These are phyloP conservation scores for Diaporthe helianthi DNA, from an alignment of 2,329 filamentous ascomycete genomes.

Conservation along the genomic window DNA sequence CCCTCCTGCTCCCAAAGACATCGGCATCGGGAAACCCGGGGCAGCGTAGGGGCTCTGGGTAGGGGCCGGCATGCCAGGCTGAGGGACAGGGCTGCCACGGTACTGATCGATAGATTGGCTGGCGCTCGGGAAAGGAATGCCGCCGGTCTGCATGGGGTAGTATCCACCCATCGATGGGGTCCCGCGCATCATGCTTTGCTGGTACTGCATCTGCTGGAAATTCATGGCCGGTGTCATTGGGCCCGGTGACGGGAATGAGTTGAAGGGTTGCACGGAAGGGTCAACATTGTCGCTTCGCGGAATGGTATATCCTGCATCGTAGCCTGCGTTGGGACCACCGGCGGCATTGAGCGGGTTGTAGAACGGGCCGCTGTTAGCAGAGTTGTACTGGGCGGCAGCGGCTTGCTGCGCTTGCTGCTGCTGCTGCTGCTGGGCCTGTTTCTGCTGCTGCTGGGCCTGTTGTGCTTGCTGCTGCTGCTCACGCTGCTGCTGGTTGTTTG, in stretches of 20 bases:
- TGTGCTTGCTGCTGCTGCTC: slow-evolving; percentile 46
- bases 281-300: slow-evolving; percentile 63
- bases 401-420: slow-evolving; percentile 37
- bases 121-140: slow-evolving; percentile 59
- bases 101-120: slow-evolving; percentile 63
- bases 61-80: slow-evolving; percentile 48
- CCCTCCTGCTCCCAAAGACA: slow-evolving; percentile 50
- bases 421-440: slow-evolving; percentile 36
- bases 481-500: slow-evolving; percentile 49
- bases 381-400: slow-evolving; percentile 45
- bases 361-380: slow-evolving; percentile 55
- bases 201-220: slow-evolving; percentile 65
- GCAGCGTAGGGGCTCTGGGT: slow-evolving; percentile 55
- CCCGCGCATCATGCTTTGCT: slow-evolving; percentile 64
- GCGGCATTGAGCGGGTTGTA: slow-evolving; percentile 58
- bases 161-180: slow-evolving; percentile 63
- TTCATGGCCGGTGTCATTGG: slow-evolving; percentile 57
- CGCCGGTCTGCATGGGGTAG: slow-evolving; percentile 64
- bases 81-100: slow-evolving; percentile 56
- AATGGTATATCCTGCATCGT: slow-evolving; percentile 59
- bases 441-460: slow-evolving; percentile 40
- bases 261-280: slow-evolving; percentile 53
- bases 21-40: slow-evolving; percentile 55
- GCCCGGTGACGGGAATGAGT: slow-evolving; percentile 56
- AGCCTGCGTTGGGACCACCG: slow-evolving; percentile 46